Evolutionary conservation across 768 basidiomycete species (phyloP), one percentile per base, ranked within the genome.

Genomic region (Cystobasidium ongulense): DNA sequence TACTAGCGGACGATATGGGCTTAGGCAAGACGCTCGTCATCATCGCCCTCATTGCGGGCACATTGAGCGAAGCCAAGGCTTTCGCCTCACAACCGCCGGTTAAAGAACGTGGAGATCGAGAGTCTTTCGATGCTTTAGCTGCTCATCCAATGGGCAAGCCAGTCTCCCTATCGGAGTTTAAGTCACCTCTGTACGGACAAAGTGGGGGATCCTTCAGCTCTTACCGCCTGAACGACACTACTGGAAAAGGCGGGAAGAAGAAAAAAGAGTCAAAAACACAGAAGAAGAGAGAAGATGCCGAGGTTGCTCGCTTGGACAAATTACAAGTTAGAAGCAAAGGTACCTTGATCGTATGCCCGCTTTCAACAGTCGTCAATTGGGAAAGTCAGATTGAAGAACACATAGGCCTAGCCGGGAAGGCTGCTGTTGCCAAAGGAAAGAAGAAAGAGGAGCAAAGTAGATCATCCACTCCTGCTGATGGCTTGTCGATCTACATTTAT

Each of bases 361-460:
- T 99, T 41, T 93, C 92, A 13, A 99, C 96, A 4, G 92, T 99
- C 1, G 88, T 91, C 61, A 98, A 98, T 79, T 99, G 96, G 96
- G 96, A 99, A 82, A 92, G 95, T 72, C 96, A 99, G 81, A 92
- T 99, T 79, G 87, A 89, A 73, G 96, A 99, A 80, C 96, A 99
- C 46, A 23, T 78, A 75, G 35, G 80, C 79, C 31, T 72, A 66
- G 21, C 64, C 61, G 21, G 59, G 73, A 64, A 75, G 67, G 53
- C 36, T 52, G 27, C 68, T 57, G 33, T 43, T 17, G 33, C 59
- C 18, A 73, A 76, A 59, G 75, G 75, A 43, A 78, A 76, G 72
- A 77, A 74, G 73, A 80, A 77, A 63, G 77, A 77, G 18, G 78
- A 78, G 1, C 76, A 80, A 71, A 73, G 71, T 36, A 25, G 71